Evolutionary conservation across 257 asterid genomes (phyloP).

Genomic region (Petrea volubilis): DNA sequence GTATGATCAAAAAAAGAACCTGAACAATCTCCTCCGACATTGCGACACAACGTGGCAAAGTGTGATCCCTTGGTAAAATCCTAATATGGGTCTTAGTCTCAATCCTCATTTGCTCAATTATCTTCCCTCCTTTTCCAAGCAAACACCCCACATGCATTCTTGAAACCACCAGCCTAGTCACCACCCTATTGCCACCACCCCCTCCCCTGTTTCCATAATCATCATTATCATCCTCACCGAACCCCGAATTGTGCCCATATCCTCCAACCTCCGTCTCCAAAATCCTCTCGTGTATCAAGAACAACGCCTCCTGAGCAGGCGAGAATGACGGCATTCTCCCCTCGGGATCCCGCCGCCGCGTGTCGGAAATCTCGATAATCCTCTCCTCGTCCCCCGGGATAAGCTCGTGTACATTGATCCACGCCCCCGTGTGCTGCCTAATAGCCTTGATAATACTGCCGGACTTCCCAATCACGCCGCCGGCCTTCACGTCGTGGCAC

Average conservation of each 20-base stretch:
- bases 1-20: slow-evolving; percentile 54
- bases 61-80: slow-evolving; percentile 81
- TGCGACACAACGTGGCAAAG: slow-evolving; percentile 79
- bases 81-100: slow-evolving; percentile 93
- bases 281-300: slow-evolving; percentile 83
- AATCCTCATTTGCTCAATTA: slow-evolving; percentile 90
- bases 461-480: slow-evolving; percentile 94
- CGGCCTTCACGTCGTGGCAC: slow-evolving; percentile 84
- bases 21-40: slow-evolving; percentile 99
- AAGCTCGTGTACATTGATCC: slow-evolving; percentile 89
- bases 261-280: slow-evolving; percentile 67
- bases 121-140: slow-evolving; percentile 96
- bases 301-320: slow-evolving; percentile 92
- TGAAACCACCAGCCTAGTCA: slow-evolving; percentile 87
- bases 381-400: slow-evolving; percentile 89
- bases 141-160: slow-evolving; percentile 86
- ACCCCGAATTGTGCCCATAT: slow-evolving; percentile 42
- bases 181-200: slow-evolving; percentile 45
- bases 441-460: slow-evolving; percentile 85
- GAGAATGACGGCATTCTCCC: slow-evolving; percentile 71
- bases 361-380: slow-evolving; percentile 85
- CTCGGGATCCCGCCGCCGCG: slow-evolving; percentile 71
- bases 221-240: slow-evolving; percentile 51
- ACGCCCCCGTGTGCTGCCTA: slow-evolving; percentile 94
- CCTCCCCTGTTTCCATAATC: slow-evolving; percentile 52